Conservation (phyloP, 2,329 filamentous ascomycete genomes). For the Colletotrichum sp. region DNA sequence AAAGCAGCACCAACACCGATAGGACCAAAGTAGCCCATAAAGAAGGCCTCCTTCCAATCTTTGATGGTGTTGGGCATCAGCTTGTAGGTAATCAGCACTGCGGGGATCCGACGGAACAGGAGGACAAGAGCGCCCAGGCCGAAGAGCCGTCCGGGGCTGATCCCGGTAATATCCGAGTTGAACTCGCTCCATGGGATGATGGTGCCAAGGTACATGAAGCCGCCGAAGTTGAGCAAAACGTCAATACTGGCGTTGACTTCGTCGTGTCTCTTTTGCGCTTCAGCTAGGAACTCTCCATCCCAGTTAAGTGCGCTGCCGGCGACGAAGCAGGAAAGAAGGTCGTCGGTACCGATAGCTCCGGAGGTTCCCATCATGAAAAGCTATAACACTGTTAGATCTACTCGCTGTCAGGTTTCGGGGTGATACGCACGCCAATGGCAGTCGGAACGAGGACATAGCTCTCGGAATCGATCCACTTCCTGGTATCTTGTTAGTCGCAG, state of each 20-base stretch:
- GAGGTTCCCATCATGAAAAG: constrained; percentile 64
- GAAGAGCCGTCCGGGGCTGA: constrained; percentile 55
- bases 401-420: background rate
- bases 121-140: constrained; percentile 58
- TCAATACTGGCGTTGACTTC: constrained; percentile 66
- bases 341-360: constrained; percentile 62
- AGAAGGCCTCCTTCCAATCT: constrained; percentile 63
- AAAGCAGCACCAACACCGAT: constrained; percentile 81
- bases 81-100: constrained; percentile 58
- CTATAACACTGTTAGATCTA: constrained; percentile 27
- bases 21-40: constrained; percentile 75
- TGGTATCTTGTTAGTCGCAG: constrained; percentile 20
- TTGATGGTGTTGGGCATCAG: constrained; percentile 57
- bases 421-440: constrained; percentile 47
- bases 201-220: constrained; percentile 64
- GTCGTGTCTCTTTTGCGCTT: constrained; percentile 61
- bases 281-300: constrained; percentile 64
- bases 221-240: constrained; percentile 63
- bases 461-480: constrained; percentile 61
- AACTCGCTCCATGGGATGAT: constrained; percentile 62
- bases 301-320: constrained; percentile 66
- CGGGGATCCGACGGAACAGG: constrained; percentile 61
- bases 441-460: constrained; percentile 58
- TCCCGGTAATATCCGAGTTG: constrained; percentile 56
- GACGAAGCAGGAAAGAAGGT: constrained; percentile 65